Percentiles rank a stretch among this genome's conserved stretches.
Evolutionary conservation across 768 basidiomycete genomes (phyloP).

Genomic region (Suillus placidus): DNA sequence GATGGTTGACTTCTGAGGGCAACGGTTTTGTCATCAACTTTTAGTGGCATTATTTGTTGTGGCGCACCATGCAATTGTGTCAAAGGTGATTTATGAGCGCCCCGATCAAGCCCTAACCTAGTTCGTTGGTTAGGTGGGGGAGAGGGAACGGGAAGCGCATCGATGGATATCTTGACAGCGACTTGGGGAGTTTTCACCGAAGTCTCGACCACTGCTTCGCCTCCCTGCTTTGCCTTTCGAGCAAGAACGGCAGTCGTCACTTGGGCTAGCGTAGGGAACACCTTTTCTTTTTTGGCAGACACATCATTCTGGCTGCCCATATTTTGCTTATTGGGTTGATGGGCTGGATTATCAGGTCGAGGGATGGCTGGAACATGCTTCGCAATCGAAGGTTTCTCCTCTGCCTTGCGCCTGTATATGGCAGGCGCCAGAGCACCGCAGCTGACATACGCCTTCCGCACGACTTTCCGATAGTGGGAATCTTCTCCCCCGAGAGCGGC

Average conservation of each 20-base stretch:
- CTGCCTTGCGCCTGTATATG: not conserved
- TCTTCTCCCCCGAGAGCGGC: not conserved
- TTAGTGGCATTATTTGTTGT: not conserved
- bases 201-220: not conserved
- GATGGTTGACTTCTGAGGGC: not conserved
- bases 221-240: not conserved
- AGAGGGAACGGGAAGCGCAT: not conserved
- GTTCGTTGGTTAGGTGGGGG: not conserved
- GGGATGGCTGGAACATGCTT: not conserved
- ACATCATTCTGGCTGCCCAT: not conserved
- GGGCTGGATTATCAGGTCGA: not conserved
- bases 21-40: not conserved
- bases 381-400: not conserved
- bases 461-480: slow-evolving; percentile 10
- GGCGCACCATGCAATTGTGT: not conserved
- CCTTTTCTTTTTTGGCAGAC: not conserved
- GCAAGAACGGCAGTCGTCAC: slow-evolving; percentile 1
- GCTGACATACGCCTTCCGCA: slow-evolving; percentile 2
- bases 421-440: not conserved
- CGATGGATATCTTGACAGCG: not conserved
- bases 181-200: not conserved
- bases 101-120: not conserved
- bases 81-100: not conserved
- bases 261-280: not conserved
- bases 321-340: not conserved